These are phyloP conservation scores for Tilletiopsis washingtonensis DNA, from an alignment of 1,284 basidiomycete genomes.

Conservation along the genomic window DNA sequence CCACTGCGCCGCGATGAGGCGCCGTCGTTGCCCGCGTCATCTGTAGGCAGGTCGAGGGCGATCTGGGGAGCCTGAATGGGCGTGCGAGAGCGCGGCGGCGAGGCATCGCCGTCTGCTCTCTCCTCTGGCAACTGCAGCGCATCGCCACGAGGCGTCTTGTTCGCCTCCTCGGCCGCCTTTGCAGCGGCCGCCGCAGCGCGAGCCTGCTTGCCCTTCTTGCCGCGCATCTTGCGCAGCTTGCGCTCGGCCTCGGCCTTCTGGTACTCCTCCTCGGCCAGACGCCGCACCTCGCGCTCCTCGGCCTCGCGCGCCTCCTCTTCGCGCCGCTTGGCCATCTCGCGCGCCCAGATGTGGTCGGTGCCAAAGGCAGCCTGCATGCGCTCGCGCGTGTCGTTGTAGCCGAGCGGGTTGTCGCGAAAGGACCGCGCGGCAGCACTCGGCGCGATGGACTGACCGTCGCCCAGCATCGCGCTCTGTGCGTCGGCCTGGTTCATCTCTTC, in stretches of 20 bases:
- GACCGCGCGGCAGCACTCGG: slow-evolving; percentile 20
- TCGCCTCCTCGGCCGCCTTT: slow-evolving; percentile 1
- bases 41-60: slow-evolving; percentile 17
- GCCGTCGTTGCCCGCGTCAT: too few relatives aligned
- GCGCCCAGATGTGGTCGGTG: slow-evolving; percentile 21
- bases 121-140: too few relatives aligned
- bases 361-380: slow-evolving; percentile 43
- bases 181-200: slow-evolving; percentile 4
- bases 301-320: slow-evolving; percentile 28
- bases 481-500: slow-evolving; percentile 14
- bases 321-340: slow-evolving; percentile 32
- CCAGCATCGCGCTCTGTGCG: neutral
- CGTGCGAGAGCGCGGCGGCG: slow-evolving; percentile 7
- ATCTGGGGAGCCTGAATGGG: slow-evolving; percentile 22
- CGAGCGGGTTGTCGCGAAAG: slow-evolving; percentile 34
- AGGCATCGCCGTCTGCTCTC: too few relatives aligned
- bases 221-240: slow-evolving; percentile 15
- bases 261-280: slow-evolving; percentile 5
- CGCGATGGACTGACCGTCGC: slow-evolving; percentile 6
- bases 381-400: slow-evolving; percentile 40
- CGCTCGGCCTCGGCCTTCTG: slow-evolving; percentile 3
- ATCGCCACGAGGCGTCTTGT: too few relatives aligned
- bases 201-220: slow-evolving; percentile 15
- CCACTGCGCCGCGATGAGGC: too few relatives aligned
- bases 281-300: slow-evolving; percentile 5